Percentiles rank a stretch among this genome's conserved stretches.
Conservation (phyloP, 306 rosid genomes). For the Dicorynia guianensis region DNA sequence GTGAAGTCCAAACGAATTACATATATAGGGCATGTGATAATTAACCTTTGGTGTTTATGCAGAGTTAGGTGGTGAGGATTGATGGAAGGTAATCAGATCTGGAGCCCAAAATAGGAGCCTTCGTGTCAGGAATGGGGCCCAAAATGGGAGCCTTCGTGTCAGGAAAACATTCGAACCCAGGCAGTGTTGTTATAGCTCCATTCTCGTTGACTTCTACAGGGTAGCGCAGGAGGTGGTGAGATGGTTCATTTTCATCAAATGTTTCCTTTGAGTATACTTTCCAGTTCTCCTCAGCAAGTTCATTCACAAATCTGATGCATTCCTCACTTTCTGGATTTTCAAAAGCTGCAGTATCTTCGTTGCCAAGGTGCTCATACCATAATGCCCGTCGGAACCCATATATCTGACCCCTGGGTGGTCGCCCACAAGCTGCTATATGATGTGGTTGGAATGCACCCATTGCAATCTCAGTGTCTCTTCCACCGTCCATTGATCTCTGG, state of each 20-base stretch:
- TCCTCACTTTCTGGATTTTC: constrained; percentile 35
- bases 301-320: constrained; percentile 37
- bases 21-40: too few species aligned
- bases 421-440: constrained; percentile 43
- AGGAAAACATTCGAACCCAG: not conserved
- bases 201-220: not conserved
- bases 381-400: constrained; percentile 63
- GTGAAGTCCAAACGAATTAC: too few species aligned
- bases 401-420: constrained; percentile 57
- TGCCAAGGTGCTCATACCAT: constrained; percentile 72
- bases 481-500: constrained; percentile 87
- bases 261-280: not conserved
- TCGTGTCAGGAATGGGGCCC: constrained; percentile 53
- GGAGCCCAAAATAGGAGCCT: constrained; percentile 45
- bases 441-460: constrained; percentile 86
- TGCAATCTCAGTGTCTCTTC: constrained; percentile 89
- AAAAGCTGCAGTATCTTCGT: not conserved
- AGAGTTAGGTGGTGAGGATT: constrained; percentile 50
- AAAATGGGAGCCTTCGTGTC: constrained; percentile 40
- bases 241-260: not conserved
- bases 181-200: not conserved
- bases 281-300: constrained; percentile 36
- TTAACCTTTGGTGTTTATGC: not conserved
- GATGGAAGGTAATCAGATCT: constrained; percentile 43
- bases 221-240: not conserved